Conservation (phyloP, 2,329 filamentous ascomycete species). For the Endocalyx cinctus region DNA sequence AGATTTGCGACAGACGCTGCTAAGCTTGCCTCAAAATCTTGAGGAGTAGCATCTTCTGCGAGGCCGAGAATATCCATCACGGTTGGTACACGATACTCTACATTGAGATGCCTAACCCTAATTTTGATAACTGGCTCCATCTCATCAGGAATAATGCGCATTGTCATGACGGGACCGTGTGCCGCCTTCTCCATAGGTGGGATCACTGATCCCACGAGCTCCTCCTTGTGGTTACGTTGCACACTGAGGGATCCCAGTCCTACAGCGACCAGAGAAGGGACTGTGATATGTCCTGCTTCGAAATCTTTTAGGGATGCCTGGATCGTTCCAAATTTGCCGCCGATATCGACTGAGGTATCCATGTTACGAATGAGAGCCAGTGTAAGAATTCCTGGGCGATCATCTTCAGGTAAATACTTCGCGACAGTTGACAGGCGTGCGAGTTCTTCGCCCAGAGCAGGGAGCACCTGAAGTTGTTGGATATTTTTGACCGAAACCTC, state of each 20-base stretch:
- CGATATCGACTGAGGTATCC: constrained; percentile 58
- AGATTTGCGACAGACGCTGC: constrained; percentile 76
- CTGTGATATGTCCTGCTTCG: constrained; percentile 74
- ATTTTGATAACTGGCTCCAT: constrained; percentile 87
- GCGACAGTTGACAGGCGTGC: constrained; percentile 79
- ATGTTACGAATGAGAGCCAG: constrained; percentile 63
- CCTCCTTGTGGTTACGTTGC: constrained; percentile 62
- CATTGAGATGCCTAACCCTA: constrained; percentile 74
- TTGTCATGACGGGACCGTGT: constrained; percentile 64
- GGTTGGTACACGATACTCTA: constrained; percentile 87
- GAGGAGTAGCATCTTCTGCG: constrained; percentile 59
- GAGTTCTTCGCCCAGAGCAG: constrained; percentile 71
- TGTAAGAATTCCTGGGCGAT: constrained; percentile 81
- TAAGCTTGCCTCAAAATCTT: constrained; percentile 71
- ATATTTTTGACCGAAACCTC: constrained; percentile 59
- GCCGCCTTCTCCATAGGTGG: constrained; percentile 21
- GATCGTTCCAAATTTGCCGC: constrained; percentile 63
- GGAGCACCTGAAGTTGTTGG: constrained; percentile 62
- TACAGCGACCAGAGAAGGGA: constrained; percentile 79
- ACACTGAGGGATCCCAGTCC: constrained; percentile 61
- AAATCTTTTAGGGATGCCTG: constrained; percentile 55
- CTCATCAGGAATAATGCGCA: constrained; percentile 87
- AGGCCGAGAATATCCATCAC: constrained; percentile 75
- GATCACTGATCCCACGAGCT: constrained; percentile 58
- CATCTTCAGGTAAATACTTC: constrained; percentile 94